These are phyloP conservation scores for Orbilia brochopaga DNA, from an alignment of 2,329 filamentous ascomycete species.

Conservation along the genomic window DNA sequence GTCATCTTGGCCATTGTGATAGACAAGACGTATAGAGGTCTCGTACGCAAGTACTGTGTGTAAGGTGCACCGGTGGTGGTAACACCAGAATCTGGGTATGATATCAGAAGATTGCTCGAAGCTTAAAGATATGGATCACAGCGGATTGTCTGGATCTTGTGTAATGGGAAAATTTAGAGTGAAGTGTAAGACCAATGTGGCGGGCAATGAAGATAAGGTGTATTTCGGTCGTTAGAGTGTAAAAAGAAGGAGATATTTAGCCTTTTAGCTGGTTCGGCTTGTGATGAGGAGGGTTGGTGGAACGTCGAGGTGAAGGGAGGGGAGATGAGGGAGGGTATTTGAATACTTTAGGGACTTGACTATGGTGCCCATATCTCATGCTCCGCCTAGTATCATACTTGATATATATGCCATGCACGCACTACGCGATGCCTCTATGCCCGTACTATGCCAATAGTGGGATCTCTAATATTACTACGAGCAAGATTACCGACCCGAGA, in stretches of 20 bases:
- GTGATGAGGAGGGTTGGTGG: conserved; percentile 46
- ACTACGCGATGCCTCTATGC: conserved; percentile 5
- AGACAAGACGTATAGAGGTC: conserved; percentile 15
- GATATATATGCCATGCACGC: conserved; percentile 27
- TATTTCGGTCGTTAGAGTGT: conserved; percentile 35
- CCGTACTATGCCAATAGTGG: conserved; percentile 14
- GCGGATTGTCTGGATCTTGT: conserved; percentile 14
- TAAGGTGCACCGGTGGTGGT: conserved; percentile 20
- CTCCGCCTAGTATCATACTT: conserved; percentile 34
- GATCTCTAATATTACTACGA: conserved; percentile 31
- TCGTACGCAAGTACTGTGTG: conserved; percentile 1
- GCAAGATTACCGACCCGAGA: conserved; percentile 48
- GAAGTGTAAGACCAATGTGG: conserved; percentile 2
- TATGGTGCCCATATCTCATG: conserved; percentile 39
- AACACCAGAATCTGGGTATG: conserved; percentile 28
- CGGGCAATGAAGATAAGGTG: conserved; percentile 32
- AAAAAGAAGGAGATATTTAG: conserved; percentile 33
- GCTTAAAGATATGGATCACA: background rate
- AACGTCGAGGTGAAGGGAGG: conserved; percentile 46
- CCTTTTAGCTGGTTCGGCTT: conserved; percentile 26
- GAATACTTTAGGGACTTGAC: conserved; percentile 41
- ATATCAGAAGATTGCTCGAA: background rate
- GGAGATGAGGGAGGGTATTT: conserved; percentile 50
- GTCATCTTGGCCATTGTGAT: conserved; percentile 31
- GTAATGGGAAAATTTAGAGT: conserved; percentile 12